Base-by-base conservation (phyloP, 345 rosid genomes). In the Erodium maritimum region DNA sequence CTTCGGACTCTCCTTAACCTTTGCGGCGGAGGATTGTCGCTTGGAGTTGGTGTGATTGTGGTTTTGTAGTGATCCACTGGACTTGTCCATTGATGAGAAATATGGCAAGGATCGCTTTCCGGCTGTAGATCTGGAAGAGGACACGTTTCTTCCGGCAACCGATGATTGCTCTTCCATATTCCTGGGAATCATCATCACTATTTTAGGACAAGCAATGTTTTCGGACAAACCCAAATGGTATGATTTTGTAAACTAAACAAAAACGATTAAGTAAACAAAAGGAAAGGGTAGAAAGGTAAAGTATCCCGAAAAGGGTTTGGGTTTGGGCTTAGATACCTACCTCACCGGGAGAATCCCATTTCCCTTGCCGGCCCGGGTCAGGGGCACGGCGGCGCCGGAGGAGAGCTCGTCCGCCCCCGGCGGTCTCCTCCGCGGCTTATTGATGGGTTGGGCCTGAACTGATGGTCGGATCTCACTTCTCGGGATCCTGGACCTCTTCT, bases 401-500 rank as follows among this genome's bases (percentile, higher is more conserved):
- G 67, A 52, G 4, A 68, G 57, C 69, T 69, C 69, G 17, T 42
- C 62, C 17, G 56, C 55, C 17, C 45, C 20, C 13, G 46, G 52
- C 33, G 59, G 63, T 69, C 78, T 66, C 67, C 80, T 69, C 7
- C 51, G 73, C 5, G 66, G 52, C 46, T 69, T 79, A 22, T 58
- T 60, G 19, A 74, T 42, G 23, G 67, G 57, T 17, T 74, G 73
- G 58, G 66, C 78, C 51, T 76, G 78, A 55, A 68, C 71, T 5
- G 84, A 77, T 0, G 86, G 72, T n/a, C 83, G 73, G 80, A 72
- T 78, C 77, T 78, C 86, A 6, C 75, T 59, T 60, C 89, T 79
- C 0, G 84, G 75, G 16, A 67, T 70, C 63, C 86, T 79, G 1
- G 90, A 71, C 65, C 90, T 77, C 56, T 83, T 83, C 61, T 82